Evolutionary conservation across 2,329 filamentous ascomycete genomes (phyloP).

Genomic region (Colletotrichum spinosum): DNA sequence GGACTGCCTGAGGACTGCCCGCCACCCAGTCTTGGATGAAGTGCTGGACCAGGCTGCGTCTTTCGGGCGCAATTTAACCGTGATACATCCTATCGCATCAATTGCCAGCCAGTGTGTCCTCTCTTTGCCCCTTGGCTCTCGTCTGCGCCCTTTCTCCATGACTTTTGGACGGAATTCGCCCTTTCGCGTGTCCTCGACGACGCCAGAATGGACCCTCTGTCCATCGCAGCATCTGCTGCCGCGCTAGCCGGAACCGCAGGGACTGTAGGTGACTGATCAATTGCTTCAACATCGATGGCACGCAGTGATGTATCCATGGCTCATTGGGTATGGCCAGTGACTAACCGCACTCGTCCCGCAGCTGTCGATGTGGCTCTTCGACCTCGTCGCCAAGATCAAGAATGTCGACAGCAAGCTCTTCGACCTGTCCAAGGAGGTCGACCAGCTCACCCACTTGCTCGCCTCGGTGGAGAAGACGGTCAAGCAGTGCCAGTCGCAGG

Average conservation of each 20-base stretch:
- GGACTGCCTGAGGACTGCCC: too few species aligned
- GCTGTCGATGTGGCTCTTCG: slow-evolving; percentile 14
- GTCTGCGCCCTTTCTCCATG: too few species aligned
- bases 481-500: slow-evolving; percentile 4
- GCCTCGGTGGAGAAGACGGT: slow-evolving; percentile 24
- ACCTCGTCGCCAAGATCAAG: slow-evolving; percentile 13
- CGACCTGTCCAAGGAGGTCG: slow-evolving; percentile 17
- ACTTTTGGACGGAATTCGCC: too few species aligned
- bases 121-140: too few species aligned
- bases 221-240: slow-evolving; percentile 14
- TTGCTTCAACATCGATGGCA: neutral
- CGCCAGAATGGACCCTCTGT: slow-evolving; percentile 11
- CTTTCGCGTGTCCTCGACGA: neutral
- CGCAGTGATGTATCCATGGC: neutral
- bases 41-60: too few species aligned
- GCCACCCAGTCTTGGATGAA: too few species aligned
- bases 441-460: slow-evolving; percentile 1
- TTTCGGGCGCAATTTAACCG: too few species aligned
- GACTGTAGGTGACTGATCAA: neutral
- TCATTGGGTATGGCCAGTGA: neutral
- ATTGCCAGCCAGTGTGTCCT: too few species aligned
- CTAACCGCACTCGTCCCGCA: neutral
- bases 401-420: slow-evolving; percentile 15
- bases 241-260: neutral
- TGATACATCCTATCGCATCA: too few species aligned